Evolutionary conservation across 176 grass and related monocot genomes (phyloP), one percentile per base, ranked within the genome.

Genomic region (Miscanthus lutarioriparius): DNA sequence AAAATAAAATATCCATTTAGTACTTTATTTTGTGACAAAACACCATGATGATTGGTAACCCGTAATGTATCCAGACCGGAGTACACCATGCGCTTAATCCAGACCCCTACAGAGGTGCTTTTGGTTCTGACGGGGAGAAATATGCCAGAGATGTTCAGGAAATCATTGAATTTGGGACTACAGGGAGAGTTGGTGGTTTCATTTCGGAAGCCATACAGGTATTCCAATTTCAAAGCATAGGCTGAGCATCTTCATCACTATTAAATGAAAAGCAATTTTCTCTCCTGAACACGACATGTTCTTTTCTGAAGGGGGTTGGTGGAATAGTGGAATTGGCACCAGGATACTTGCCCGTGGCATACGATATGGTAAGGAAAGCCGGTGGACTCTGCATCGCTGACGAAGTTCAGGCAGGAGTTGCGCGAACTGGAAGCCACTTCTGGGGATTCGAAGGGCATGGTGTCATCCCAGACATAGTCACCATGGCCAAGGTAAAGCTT

Each of bases 161-260:
- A 87, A 95, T 95, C 39, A 95, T 98, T 58, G 93, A 98, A 10
- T 95, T 90, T 88, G 96, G 96, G 16, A 98, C 96, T 84, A 90
- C 89, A 41, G 96, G 96, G 65, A 82, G 85, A 82, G 84, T 95
- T 23, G 96, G 73, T 17, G 96, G 91, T 74, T 98, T 98, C 83
- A 98, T 98, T 84, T 93, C 96, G 51, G 96, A 98, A 91, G 90
- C 95, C 58, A 98, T 98, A 88, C 95, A 98, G 78, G 95, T 91
- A 88, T 77, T 76, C 66, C n/a, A 23, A 84, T 73, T 64, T 82
- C 30, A 87, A 76, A n/a, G 47, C 71, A 49, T 10, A 22, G 33
- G 45, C 6, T 22, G 26, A 32, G 23, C n/a, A 44, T 83, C 17
- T 73, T 79, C 14, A 26, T 15, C 68, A 70, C 19, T 59, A 6